Evolutionary conservation across 2,329 filamentous ascomycete species (phyloP).

Genomic region (Chrysosporium queenslandicum): DNA sequence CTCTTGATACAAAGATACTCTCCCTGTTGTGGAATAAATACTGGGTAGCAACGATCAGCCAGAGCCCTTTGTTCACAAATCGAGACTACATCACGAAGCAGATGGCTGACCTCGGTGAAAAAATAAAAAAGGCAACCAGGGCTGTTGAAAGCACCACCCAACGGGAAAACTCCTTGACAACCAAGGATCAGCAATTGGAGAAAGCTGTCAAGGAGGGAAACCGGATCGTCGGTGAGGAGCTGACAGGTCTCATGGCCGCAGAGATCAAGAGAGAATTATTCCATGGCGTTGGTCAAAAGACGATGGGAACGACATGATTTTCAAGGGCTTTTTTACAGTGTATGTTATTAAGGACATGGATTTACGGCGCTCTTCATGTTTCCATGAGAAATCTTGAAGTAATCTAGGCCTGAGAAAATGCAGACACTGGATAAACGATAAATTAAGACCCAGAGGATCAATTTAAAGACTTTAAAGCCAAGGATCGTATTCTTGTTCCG

Average conservation of each 20-base stretch:
- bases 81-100: conserved; percentile 89
- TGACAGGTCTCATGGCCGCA: conserved; percentile 38
- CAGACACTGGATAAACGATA: too few relatives aligned
- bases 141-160: conserved; percentile 25
- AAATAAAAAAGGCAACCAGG: conserved; percentile 58
- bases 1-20: conserved; percentile 74
- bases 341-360: background rate
- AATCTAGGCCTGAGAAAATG: too few relatives aligned
- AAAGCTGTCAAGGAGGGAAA: conserved; percentile 49
- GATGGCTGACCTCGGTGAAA: conserved; percentile 75
- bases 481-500: too few relatives aligned
- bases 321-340: background rate
- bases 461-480: too few relatives aligned
- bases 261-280: conserved; percentile 46
- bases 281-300: conserved; percentile 27
- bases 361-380: background rate
- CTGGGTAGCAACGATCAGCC: conserved; percentile 73
- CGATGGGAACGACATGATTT: background rate
- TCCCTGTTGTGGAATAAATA: conserved; percentile 97
- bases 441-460: too few relatives aligned
- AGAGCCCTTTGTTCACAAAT: conserved; percentile 81
- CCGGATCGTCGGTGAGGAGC: conserved; percentile 48
- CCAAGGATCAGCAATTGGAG: conserved; percentile 40
- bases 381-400: background rate
- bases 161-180: conserved; percentile 19